Evolutionary conservation across 2,329 filamentous ascomycete genomes (phyloP), one percentile per base, ranked within the genome.

Genomic region (Cladosporium oxysporum): DNA sequence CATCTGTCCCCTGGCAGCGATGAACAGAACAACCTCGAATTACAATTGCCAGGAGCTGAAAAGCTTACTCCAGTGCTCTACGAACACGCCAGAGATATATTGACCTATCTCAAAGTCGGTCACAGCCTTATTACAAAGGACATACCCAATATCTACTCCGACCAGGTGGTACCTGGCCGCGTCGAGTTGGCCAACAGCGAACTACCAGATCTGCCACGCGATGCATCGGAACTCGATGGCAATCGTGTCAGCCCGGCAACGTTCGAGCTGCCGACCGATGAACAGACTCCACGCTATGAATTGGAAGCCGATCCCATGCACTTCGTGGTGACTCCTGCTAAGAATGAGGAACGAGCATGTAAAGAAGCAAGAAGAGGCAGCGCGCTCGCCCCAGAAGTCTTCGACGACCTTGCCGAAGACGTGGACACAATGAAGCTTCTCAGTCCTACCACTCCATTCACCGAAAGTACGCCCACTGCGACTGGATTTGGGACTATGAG

Each of bases 101-200:
- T 88, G 69, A 83, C 79, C 2, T 86, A 85, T 71, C 72, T 88
- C 12, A 80, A 86, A 49, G 78, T 86, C 29, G 83, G 87, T 66
- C 84, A 87, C 75, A 77, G 80, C 33, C 71, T 88, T 18, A 74
- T 87, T 41, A 87, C 84, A 0, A 63, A 63, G 35, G 61, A 63
- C 21, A 70, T 76, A 1, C 76, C 77, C 0, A 47, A 64, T 1
- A 37, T 31, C 10, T 66, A 68, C 29, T 47, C 70, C 0, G 70
- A 72, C 6, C 62, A 70, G 26, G 62, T 73, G 6, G 68, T 75
- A 2, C 71, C 69, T 37, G 73, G 69, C 0, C 69, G 72, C 14
- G 65, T 72, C 6, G 75, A 77, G 31, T 64, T 76, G 12, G 70
- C 64, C 14, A 71, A 76, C 53, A 74, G 71, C 11, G 61, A 70